Evolutionary conservation across 139 green algal genomes (phyloP), one percentile per base, ranked within the genome.

Genomic region (Tetraselmis chui): DNA sequence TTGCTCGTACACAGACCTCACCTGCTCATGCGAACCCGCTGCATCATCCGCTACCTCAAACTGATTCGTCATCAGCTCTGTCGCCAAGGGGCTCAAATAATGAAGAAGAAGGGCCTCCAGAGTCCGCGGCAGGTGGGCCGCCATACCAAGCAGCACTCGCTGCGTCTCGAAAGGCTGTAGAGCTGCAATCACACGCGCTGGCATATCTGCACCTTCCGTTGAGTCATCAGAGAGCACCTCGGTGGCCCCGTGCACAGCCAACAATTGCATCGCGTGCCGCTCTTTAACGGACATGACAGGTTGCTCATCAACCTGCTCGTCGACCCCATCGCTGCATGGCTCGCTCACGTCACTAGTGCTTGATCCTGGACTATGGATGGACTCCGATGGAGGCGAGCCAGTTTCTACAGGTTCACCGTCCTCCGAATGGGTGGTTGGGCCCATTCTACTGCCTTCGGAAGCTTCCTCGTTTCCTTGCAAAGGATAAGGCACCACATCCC

Each of bases 1-100:
- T 18, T 67, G 45, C 18, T 67, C 45, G 45, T 67, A 67, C 11
- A 67, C 45, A 25, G 5, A 18, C 11, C 18, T 5, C 18, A 18
- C 18, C 11, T 67, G 5, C 11, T 18, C 45, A 67, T 5, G 45
- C 18, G 45, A 5, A 67, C 11, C 18, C 18, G 45, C 45, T 18
- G 18, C 45, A 5, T 67, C 58, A 28, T 82, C 79, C 11, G 82
- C 82, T 23, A 76, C 76, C 45, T 85, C 82, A 30, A 85, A 67
- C 59, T 59, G 32, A 1, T 58, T 29, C 2, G 78, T 85, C 30
- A 86, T 76, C 76, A 86, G 28, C 79, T 86, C 79, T 1, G 79
- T 79, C 23, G 83, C 83, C 1, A 76, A 76, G 2, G 83, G 79
- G 1, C 79, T 27, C 26, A 86, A 58, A 1, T 29, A 76, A 59